Percentiles rank a stretch among this genome's conserved stretches.
Evolutionary conservation across 2,329 filamentous ascomycete genomes (phyloP).

Genomic region (Hymenoscyphus scutula): DNA sequence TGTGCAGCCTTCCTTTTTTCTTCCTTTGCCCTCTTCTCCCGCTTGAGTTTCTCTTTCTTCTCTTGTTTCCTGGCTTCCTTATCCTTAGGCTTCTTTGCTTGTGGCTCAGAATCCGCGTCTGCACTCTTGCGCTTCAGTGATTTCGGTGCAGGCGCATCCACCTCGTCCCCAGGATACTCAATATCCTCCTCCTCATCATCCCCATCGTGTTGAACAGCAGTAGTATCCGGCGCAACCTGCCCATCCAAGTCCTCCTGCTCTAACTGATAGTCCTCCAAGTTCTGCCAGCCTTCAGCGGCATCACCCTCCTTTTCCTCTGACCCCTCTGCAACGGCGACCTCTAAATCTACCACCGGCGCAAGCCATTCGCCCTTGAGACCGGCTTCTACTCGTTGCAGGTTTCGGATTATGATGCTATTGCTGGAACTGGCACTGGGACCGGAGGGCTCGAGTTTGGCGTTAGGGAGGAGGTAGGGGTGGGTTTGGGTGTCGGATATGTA

Average conservation of each 20-base stretch:
- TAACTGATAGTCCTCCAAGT: slow-evolving; percentile 38
- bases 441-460: slow-evolving; percentile 35
- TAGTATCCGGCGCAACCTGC: slow-evolving; percentile 22
- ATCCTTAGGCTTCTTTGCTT: slow-evolving; percentile 51
- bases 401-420: slow-evolving; percentile 47
- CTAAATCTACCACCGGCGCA: slow-evolving; percentile 41
- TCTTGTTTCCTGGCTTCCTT: slow-evolving; percentile 42
- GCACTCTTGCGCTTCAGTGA: slow-evolving; percentile 36
- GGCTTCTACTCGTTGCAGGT: slow-evolving; percentile 50
- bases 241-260: slow-evolving; percentile 35
- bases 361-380: slow-evolving; percentile 51
- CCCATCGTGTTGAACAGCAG: slow-evolving; percentile 33
- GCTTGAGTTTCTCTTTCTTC: slow-evolving; percentile 44
- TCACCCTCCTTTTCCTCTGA: slow-evolving; percentile 28
- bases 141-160: slow-evolving; percentile 25
- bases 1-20: slow-evolving; percentile 39
- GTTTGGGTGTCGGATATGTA: slow-evolving; percentile 32
- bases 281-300: slow-evolving; percentile 36
- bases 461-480: slow-evolving; percentile 35
- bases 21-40: slow-evolving; percentile 61
- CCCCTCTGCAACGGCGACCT: slow-evolving; percentile 30
- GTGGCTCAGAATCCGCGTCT: slow-evolving; percentile 45
- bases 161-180: slow-evolving; percentile 35
- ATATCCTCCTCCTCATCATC: slow-evolving; percentile 41
- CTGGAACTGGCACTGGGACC: slow-evolving; percentile 32